These are phyloP conservation scores for Golubevia pallescens DNA, from an alignment of 1,284 basidiomycete species.

Conservation along the genomic window DNA sequence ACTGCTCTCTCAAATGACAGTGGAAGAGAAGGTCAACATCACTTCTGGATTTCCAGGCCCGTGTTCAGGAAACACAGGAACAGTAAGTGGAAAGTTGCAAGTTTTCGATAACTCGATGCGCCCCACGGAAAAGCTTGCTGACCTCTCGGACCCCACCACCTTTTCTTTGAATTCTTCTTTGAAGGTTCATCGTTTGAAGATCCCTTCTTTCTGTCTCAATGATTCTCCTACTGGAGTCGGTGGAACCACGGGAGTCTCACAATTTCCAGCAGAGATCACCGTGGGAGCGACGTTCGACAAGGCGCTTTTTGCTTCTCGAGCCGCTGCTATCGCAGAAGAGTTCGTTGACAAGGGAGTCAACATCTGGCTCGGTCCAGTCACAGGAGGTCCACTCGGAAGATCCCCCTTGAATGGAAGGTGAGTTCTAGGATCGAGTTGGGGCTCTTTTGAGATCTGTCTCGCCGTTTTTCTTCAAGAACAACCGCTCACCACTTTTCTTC, in stretches of 20 bases:
- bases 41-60: constrained; percentile 31
- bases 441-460: too few relatives aligned
- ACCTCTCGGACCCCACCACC: too few relatives aligned
- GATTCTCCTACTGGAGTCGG: constrained; percentile 26
- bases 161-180: too few relatives aligned
- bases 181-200: constrained; percentile 26
- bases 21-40: constrained; percentile 33
- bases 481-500: too few relatives aligned
- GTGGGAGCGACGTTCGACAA: constrained; percentile 28
- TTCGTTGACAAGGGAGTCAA: constrained; percentile 32
- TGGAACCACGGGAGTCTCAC: constrained; percentile 26
- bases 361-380: constrained; percentile 32
- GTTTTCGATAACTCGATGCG: too few relatives aligned
- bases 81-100: too few relatives aligned
- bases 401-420: constrained; percentile 22
- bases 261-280: constrained; percentile 28
- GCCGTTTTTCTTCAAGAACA: too few relatives aligned
- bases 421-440: too few relatives aligned
- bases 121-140: too few relatives aligned
- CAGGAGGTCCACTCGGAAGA: constrained; percentile 21
- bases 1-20: constrained; percentile 22
- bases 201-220: constrained; percentile 30
- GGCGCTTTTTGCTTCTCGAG: constrained; percentile 22
- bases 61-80: constrained; percentile 47
- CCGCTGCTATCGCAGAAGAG: constrained; percentile 22